Base-by-base conservation (phyloP, 2,329 filamentous ascomycete species). In the Trichoderma oligosporum region DNA sequence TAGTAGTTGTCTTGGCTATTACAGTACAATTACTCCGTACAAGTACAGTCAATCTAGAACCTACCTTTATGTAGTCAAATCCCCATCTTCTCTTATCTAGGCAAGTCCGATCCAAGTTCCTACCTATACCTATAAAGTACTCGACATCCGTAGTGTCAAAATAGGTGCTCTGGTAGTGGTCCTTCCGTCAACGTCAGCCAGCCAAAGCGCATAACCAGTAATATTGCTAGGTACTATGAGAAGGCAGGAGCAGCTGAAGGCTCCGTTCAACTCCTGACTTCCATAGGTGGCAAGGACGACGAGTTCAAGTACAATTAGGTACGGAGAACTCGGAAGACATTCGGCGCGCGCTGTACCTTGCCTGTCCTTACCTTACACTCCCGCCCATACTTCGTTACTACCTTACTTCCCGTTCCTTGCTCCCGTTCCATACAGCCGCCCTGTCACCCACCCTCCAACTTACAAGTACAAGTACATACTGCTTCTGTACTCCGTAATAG, bases 301-400 rank as follows among this genome's bases (percentile, higher is more conserved):
- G n/a, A n/a, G n/a, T n/a, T n/a, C n/a, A n/a, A n/a, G n/a, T n/a
- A n/a, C n/a, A n/a, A n/a, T n/a, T n/a, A n/a, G n/a, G n/a, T n/a
- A n/a, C n/a, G n/a, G n/a, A n/a, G n/a, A n/a, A n/a, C n/a, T n/a
- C n/a, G n/a, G n/a, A n/a, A n/a, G n/a, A n/a, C n/a, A n/a, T n/a
- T 39, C 16, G 7, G 14, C 27, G n/a, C 27, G 38, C 27, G 16
- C 22, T 44, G 49, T 53, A 53, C 49, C 27, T n/a, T 22, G 27
- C 49, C 49, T 35, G 49, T 53, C 49, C 36, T 38, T 44, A 16
- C 38, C 38, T n/a, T n/a, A n/a, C n/a, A n/a, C n/a, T n/a, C n/a
- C n/a, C n/a, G n/a, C n/a, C n/a, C 3, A 9, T 22, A 18, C 9
- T 16, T 18, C 2, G 38, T 20, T 18, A 36, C 20, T 44, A 27